Base-by-base conservation (phyloP, 495 filamentous ascomycete species). In the Filosporella fistucella region DNA sequence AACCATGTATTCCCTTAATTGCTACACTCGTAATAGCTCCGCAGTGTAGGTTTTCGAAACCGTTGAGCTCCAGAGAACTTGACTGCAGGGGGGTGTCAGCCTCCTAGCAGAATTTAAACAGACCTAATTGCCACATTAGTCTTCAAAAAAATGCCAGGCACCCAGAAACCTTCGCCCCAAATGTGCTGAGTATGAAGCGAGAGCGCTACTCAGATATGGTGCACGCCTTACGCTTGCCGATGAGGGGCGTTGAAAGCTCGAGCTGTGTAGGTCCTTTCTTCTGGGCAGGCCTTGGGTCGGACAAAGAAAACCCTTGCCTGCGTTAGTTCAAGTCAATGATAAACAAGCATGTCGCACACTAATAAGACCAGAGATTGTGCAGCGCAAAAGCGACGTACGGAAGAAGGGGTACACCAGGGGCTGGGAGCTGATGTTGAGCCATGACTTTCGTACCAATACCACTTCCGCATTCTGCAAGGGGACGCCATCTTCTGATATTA, bases 391-490 rank as follows among this genome's bases (percentile, higher is more conserved):
- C 25, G 75, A 78, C 45, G 75, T 77, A 21, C 68, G 72, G 14
- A 78, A 78, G 45, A 76, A 71, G 56, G 74, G 71, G 17, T 60
- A 60, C 34, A 78, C 75, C 18, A 66, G 74, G 17, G 74, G 75
- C 14, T 77, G 74, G 74, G 75, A 78, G 55, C 56, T 78, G 10
- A 74, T 71, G 64, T 64, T 78, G 14, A 72, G 69, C 13, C 70
- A 78, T 48, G 69, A 68, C 11, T 69, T 76, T 50, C 62, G 58
- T 11, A 69, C 63, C 0, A 60, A 61, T 29, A 67, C 75, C 51
- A 78, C 75, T 2, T 67, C 67, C 0, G 75, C 71, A 4, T 78
- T 66, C 51, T 69, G 68, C 41, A 78, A 78, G 58, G 75, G 75
- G 8, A 78, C 75, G 4, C 45, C 58, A 10, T 68, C 64, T 12